Percentiles rank a stretch among this genome's conserved stretches.
These are phyloP conservation scores for Cystofilobasidium macerans DNA, from an alignment of 768 basidiomycete species.

Conservation along the genomic window DNA sequence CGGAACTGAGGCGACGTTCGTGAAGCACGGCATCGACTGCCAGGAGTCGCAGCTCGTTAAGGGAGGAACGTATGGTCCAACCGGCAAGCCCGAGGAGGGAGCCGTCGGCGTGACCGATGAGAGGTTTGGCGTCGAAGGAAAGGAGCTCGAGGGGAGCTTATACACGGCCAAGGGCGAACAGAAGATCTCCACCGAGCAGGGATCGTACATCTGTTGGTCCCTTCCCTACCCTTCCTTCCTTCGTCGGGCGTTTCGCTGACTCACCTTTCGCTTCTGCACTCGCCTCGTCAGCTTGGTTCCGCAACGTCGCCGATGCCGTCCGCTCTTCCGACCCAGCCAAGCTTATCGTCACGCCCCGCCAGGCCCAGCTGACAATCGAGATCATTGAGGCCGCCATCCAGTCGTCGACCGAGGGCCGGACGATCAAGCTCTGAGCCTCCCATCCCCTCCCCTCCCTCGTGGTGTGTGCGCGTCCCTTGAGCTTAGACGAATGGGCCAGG, in stretches of 20 bases:
- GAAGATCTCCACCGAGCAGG: conserved; percentile 36
- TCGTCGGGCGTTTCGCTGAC: conserved; percentile 39
- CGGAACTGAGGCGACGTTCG: conserved; percentile 52
- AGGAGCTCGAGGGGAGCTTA: conserved; percentile 52
- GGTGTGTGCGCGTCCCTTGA: too few relatives aligned
- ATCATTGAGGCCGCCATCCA: conserved; percentile 63
- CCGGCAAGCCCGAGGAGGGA: conserved; percentile 41
- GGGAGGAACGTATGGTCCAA: conserved; percentile 43
- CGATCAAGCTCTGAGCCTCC: conserved; percentile 36
- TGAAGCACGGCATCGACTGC: conserved; percentile 64
- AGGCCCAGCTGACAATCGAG: conserved; percentile 60
- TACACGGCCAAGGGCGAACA: conserved; percentile 49
- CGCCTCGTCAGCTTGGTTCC: conserved; percentile 39
- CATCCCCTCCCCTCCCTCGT: too few relatives aligned
- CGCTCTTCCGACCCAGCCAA: conserved; percentile 41
- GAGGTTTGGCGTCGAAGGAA: conserved; percentile 47
- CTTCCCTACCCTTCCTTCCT: conserved; percentile 30
- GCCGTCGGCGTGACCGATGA: neutral
- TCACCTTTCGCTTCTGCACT: neutral
- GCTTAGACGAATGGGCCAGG: too few relatives aligned
- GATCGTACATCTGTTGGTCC: conserved; percentile 27
- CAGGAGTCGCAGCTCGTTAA: conserved; percentile 67
- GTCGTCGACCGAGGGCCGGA: conserved; percentile 54
- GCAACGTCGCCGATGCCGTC: conserved; percentile 55
- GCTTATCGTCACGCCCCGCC: conserved; percentile 59